Conservation (phyloP, 176 grass and related monocot genomes). For the Secale cereale region DNA sequence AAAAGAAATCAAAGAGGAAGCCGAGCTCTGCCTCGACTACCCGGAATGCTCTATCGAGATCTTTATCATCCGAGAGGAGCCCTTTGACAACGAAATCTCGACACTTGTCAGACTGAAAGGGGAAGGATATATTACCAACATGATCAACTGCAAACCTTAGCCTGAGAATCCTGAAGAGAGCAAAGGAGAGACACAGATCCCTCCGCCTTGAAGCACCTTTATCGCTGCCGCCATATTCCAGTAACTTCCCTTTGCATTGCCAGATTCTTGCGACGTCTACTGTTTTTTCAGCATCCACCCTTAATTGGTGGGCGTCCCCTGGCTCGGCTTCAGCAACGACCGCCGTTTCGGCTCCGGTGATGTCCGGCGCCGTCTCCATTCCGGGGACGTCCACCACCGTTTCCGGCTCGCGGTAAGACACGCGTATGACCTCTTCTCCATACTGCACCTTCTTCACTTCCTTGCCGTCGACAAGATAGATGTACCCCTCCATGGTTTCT, state of each 20-base stretch:
- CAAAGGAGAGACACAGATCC: neutral
- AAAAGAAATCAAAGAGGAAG: constrained; percentile 28
- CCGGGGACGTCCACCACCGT: too few species aligned
- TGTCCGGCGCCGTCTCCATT: too few species aligned
- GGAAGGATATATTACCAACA: neutral
- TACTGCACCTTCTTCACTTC: neutral
- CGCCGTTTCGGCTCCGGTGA: too few species aligned
- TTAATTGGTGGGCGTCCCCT: too few species aligned
- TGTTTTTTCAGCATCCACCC: too few species aligned
- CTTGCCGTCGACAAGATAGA: neutral
- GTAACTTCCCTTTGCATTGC: neutral
- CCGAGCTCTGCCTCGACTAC: neutral
- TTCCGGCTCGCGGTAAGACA: neutral
- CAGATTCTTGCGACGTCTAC: neutral
- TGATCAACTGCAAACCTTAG: neutral
- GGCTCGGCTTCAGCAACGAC: too few species aligned
- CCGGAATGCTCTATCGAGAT: neutral
- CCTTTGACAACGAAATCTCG: neutral
- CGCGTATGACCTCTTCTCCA: neutral
- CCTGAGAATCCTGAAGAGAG: constrained; percentile 14
- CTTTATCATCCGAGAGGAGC: neutral
- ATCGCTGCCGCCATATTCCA: neutral
- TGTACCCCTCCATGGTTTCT: too few species aligned
- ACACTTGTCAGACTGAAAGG: neutral
- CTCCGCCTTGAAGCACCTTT: neutral